Evolutionary conservation across 2,329 filamentous ascomycete species (phyloP).

Genomic region (Mycosphaerella sp.): DNA sequence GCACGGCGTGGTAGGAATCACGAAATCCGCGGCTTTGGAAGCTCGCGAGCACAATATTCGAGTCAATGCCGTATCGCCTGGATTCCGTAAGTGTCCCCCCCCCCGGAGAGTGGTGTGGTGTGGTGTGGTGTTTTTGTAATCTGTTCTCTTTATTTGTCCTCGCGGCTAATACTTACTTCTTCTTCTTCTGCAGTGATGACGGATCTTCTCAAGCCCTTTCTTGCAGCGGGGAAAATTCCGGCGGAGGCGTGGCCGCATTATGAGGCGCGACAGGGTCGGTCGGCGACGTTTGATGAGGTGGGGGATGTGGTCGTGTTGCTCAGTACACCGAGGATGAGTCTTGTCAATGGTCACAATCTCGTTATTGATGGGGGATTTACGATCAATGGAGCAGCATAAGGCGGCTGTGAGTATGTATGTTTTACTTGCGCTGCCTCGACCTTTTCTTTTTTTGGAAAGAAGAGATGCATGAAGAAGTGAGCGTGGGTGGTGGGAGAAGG

Average conservation of each 20-base stretch:
- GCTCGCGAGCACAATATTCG: conserved; percentile 32
- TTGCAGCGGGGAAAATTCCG: conserved; percentile 12
- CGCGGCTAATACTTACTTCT: too few relatives aligned
- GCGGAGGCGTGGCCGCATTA: conserved; percentile 17
- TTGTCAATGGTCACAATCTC: conserved; percentile 26
- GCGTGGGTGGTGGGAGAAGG: too few relatives aligned
- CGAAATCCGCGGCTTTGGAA: conserved; percentile 34
- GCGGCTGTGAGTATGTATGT: not conserved
- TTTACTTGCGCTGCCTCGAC: not conserved
- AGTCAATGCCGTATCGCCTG: conserved; percentile 35
- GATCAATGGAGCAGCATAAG: conserved; percentile 20
- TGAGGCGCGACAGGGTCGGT: conserved; percentile 24
- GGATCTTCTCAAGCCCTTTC: conserved; percentile 19
- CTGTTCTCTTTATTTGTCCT: too few relatives aligned
- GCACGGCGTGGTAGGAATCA: conserved; percentile 40
- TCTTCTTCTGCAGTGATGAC: too few relatives aligned
- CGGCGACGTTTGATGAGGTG: conserved; percentile 23
- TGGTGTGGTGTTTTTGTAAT: too few relatives aligned
- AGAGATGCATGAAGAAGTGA: too few relatives aligned
- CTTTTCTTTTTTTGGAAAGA: too few relatives aligned
- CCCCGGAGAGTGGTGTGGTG: not conserved
- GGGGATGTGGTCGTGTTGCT: conserved; percentile 27
- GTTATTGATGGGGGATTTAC: conserved; percentile 25
- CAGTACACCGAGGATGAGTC: conserved; percentile 25
- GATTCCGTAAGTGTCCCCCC: conserved; percentile 15